Evolutionary conservation across 1,284 basidiomycete genomes (phyloP), one percentile per base, ranked within the genome.

Genomic region (Moesziomyces parantarcticus): DNA sequence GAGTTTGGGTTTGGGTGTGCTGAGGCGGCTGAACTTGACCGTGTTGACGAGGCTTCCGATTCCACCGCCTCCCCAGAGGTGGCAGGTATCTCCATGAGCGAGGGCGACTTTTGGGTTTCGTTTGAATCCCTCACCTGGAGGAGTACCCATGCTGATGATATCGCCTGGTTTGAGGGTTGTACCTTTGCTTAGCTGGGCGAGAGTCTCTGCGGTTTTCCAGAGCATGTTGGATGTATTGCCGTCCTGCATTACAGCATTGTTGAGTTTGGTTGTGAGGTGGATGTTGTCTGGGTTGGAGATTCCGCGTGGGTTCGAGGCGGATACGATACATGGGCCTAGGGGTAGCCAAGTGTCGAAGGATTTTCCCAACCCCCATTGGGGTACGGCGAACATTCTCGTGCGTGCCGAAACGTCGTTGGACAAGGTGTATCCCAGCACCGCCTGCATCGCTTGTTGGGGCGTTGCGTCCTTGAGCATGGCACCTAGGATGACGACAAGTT

Each of bases 121-220:
- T 42, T 89, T 89, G 72, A 90, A 92, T 0, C 92, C 92, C 32
- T 93, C 91, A 23, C 92, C 84, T 1, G 83, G 75, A 2, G 54
- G 68, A 4, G 75, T 79, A 1, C 67, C 77, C 48, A 92, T 94
- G 76, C 92, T 87, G 76, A 94, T 91, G 66, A 94, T 86, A 0
- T 90, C 90, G 1, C 93, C 94, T 0, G 92, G 89, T 65, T 89
- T 88, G 23, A 97, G 88, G 0, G 93, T 96, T 5, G 92, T 93
- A 1, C 91, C 93, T 32, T 53, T 63, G 23, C 59, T 65, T 14
- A 79, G 41, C 43, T 73, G 57, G 6, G 57, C 49, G 7, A 79
- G 34, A 0, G 77, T 79, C 57, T 79, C 77, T 7, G 80, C 60
- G 25, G 80, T 66, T 45, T 75, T 58, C 48, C 68, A 75, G 20